phyloP scores from a whole-genome alignment of 73 alveolate species.

The Tetrahymena malaccensis region DNA sequence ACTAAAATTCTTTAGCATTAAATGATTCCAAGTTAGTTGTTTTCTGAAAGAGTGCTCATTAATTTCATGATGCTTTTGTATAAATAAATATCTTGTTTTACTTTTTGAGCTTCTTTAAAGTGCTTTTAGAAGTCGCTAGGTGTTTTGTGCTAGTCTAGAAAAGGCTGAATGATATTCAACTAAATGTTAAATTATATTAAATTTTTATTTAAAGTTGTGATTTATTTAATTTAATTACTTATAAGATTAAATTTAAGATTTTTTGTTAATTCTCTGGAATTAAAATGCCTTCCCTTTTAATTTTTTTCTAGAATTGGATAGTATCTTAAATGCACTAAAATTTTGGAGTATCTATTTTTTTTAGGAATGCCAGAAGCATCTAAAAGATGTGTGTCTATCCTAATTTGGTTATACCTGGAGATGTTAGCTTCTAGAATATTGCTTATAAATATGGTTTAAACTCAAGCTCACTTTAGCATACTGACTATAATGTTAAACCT shows the following conservation, averaged over 20 bases:
- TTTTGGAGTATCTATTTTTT: background rate
- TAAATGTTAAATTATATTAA: background rate
- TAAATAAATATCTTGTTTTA: background rate
- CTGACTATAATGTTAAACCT: background rate
- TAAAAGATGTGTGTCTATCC: background rate
- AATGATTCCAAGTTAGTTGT: background rate
- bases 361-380: background rate
- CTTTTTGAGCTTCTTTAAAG: background rate
- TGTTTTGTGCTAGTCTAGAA: background rate
- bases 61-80: background rate
- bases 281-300: background rate
- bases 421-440: background rate
- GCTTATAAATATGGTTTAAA: background rate
- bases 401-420: background rate
- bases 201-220: background rate
- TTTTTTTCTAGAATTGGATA: background rate
- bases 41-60: background rate
- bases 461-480: background rate
- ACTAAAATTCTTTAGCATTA: background rate
- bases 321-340: background rate
- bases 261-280: background rate
- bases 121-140: background rate
- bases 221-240: background rate
- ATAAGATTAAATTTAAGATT: background rate
- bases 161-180: background rate